A percentile compares a stretch with the other conserved stretches of the same genome.
phyloP scores from a whole-genome alignment of 257 asterid species.

The Solanum sitiens region DNA sequence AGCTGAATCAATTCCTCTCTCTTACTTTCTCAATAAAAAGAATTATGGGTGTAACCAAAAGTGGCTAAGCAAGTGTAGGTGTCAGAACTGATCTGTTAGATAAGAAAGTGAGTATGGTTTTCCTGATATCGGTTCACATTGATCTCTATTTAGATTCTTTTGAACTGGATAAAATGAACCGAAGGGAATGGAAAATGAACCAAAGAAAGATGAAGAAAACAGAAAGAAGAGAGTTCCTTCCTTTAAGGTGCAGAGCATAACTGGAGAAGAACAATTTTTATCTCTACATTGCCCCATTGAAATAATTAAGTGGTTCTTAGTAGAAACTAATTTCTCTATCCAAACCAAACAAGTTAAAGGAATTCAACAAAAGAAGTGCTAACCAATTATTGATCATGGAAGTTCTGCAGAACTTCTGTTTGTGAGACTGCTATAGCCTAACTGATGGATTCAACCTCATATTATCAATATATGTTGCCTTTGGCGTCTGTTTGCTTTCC shows the following conservation, averaged over 20 bases:
- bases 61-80: neutral
- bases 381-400: neutral
- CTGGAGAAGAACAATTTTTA: neutral
- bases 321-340: neutral
- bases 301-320: neutral
- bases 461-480: neutral
- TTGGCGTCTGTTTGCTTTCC: neutral
- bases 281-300: neutral
- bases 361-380: neutral
- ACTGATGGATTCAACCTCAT: neutral
- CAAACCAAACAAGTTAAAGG: neutral
- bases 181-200: neutral
- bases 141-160: neutral
- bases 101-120: neutral
- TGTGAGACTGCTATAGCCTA: neutral
- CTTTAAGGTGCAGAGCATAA: neutral
- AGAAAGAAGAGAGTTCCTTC: neutral
- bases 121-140: neutral
- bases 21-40: neutral
- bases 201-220: neutral
- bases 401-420: neutral
- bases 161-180: neutral
- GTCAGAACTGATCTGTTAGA: neutral
- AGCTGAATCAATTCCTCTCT: neutral
- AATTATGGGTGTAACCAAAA: neutral